Base-by-base conservation (phyloP, 2,329 filamentous ascomycete genomes). In the Ascochyta koolunga region DNA sequence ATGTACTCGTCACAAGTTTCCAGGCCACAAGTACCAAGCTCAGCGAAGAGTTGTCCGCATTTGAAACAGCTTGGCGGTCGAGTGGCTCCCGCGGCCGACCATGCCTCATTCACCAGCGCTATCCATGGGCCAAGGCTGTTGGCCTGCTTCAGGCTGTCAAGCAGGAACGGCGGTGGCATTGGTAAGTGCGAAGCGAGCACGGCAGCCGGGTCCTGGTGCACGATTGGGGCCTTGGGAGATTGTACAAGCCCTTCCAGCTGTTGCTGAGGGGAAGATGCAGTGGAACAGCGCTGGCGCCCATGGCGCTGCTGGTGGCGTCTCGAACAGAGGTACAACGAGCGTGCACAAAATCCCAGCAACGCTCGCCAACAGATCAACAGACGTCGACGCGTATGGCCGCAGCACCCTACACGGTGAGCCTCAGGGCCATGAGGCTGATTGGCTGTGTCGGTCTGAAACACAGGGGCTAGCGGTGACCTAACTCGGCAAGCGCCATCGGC, bases 1-100 rank as follows among this genome's bases (percentile, higher is more conserved):
- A 69, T 68, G 68, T 71, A 71, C 58, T 68, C 63, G 61, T 58
- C 55, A 59, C 67, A 61, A 32, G 44, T 50, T 40, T 59, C 51
- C 37, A 61, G 60, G 53, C 60, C 56, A 65, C 60, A 56, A 64
- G 50, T 58, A 69, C 66, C 70, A 74, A 68, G 69, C 68, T 69
- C 61, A 62, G 58, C 65, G 60, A 65, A 64, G 67, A 62, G 54
- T 56, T 59, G 56, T 59, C 44, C 45, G 67, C 64, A 68, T 70
- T 61, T 73, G 71, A 74, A 74, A 74, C 71, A 53, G 48, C 70
- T 72, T 71, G 69, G 70, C 69, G 33, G 25, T 54, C 55, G 60
- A 62, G 59, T 63, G 45, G 60, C 62, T 67, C 64, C 67, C 69
- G 67, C 59, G 47, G 51, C 21, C 41, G 42, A 57, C 66, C 60